phyloP scores from a whole-genome alignment of 2,329 filamentous ascomycete species.

The Colletotrichum sp. region DNA sequence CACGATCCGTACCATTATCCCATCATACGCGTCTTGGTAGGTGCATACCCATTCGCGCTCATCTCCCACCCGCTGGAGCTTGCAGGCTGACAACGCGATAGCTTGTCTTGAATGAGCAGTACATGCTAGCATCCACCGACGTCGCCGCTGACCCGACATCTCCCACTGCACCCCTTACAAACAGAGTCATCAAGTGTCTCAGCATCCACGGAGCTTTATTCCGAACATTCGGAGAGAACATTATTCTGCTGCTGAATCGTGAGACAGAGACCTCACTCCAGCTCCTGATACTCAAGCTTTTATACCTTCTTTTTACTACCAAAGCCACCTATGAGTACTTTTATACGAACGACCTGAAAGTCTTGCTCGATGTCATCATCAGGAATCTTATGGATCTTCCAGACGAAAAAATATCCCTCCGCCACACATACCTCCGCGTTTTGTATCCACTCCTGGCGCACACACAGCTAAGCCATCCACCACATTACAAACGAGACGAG shows the following conservation, averaged over 20 bases:
- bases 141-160: constrained; percentile 44
- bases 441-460: constrained; percentile 89
- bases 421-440: constrained; percentile 94
- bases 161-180: constrained; percentile 69
- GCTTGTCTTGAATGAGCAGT: constrained; percentile 97
- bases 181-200: constrained; percentile 90
- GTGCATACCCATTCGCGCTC: constrained; percentile 27
- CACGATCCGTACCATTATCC: constrained; percentile 96
- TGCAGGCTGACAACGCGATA: constrained; percentile 38
- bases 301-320: constrained; percentile 95
- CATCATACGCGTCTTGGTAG: constrained; percentile 88
- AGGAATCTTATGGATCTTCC: constrained; percentile 96
- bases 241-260: constrained; percentile 92
- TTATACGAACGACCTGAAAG: constrained; percentile 95
- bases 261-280: constrained; percentile 95
- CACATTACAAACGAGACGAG: constrained; percentile 91
- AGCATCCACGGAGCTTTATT: constrained; percentile 81
- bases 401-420: constrained; percentile 75
- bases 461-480: constrained; percentile 85
- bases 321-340: constrained; percentile 95
- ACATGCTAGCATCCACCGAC: constrained; percentile 80
- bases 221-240: constrained; percentile 96
- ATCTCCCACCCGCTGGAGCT: constrained; percentile 23
- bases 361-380: constrained; percentile 93
- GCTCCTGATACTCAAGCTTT: constrained; percentile 91